Percentiles rank a stretch among this genome's conserved stretches.
Evolutionary conservation across 495 filamentous ascomycete species (phyloP).

Genomic region (Aspergillus steynii): DNA sequence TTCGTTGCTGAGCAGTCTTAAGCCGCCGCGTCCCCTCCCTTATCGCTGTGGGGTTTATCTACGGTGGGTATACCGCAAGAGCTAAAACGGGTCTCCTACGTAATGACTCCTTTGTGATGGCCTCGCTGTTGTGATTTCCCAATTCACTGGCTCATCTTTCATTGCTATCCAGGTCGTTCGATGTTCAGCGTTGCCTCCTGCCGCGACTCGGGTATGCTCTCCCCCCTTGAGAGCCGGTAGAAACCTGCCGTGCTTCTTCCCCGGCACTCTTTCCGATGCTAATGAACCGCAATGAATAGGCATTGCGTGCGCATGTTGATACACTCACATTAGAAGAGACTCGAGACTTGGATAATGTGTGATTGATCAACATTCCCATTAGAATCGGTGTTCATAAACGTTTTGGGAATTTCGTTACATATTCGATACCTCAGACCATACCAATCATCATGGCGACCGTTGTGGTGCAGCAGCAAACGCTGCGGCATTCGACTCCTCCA

Average conservation of each 20-base stretch:
- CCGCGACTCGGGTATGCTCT: background rate
- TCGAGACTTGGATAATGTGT: slow-evolving; percentile 3
- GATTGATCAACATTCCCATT: slow-evolving; percentile 11
- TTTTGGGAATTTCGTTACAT: slow-evolving; percentile 3
- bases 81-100: slow-evolving; percentile 7
- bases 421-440: slow-evolving; percentile 7
- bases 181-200: background rate
- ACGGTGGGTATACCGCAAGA: slow-evolving; percentile 6
- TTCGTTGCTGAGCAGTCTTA: background rate
- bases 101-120: slow-evolving; percentile 6
- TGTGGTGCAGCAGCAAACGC: slow-evolving; percentile 48
- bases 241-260: background rate
- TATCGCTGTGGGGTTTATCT: slow-evolving; percentile 16
- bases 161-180: background rate
- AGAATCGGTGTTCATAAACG: slow-evolving; percentile 1
- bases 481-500: slow-evolving; percentile 50
- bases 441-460: slow-evolving; percentile 49
- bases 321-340: background rate
- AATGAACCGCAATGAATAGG: background rate
- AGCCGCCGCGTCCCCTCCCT: background rate
- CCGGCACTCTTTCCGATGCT: background rate
- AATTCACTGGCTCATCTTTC: background rate
- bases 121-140: background rate
- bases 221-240: background rate
- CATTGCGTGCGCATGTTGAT: slow-evolving; percentile 6